Evolutionary conservation across 441 rosid species (phyloP).

Genomic region (Populus hybrid): DNA sequence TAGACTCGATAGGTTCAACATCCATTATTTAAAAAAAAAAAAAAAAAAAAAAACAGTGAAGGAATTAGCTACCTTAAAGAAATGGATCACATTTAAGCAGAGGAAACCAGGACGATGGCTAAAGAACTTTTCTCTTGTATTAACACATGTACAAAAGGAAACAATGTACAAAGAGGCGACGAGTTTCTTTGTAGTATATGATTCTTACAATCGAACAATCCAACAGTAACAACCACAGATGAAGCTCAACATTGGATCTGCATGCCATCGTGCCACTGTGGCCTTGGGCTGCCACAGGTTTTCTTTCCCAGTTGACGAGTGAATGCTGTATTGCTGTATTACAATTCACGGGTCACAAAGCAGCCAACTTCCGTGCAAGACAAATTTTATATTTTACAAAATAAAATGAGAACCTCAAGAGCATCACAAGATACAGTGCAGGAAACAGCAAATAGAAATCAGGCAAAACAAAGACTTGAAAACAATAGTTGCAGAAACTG

Average conservation of each 20-base stretch:
- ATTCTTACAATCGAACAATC: background rate
- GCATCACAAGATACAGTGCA: background rate
- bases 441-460: background rate
- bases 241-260: background rate
- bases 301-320: background rate
- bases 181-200: background rate
- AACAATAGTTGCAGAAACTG: background rate
- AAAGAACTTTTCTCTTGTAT: no score
- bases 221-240: background rate
- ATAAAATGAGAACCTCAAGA: background rate
- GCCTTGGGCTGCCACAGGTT: background rate
- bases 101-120: no score
- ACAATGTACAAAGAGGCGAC: background rate
- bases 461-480: background rate
- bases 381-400: background rate
- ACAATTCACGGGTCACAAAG: no score
- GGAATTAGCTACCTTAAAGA: no score
- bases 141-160: no score
- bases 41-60: no score
- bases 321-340: background rate
- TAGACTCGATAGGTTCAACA: no score
- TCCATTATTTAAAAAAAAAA: no score
- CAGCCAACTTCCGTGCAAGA: no score
- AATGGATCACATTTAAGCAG: no score
- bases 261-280: background rate